Evolutionary conservation across 2,329 filamentous ascomycete species (phyloP), one percentile per base, ranked within the genome.

Genomic region (Aspergillus bombycis): DNA sequence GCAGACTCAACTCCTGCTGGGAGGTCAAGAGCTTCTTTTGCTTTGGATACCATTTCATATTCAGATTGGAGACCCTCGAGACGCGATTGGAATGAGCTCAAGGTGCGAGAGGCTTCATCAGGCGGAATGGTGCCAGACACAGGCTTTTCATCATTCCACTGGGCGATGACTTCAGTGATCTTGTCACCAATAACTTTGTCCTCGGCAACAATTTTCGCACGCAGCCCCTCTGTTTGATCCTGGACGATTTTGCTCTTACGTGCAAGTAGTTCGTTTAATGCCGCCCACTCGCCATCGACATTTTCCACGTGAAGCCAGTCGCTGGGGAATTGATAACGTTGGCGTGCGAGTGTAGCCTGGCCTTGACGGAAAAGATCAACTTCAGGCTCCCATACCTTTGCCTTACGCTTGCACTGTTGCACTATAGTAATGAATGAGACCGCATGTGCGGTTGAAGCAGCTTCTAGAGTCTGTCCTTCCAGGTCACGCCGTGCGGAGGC

Each of bases 381-480:
- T 76, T 99, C 95, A 0, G 94, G 94, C 8, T 93, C 93, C 95
- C 95, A 99, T 4, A 90, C 83, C 78, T 93, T 94, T 58, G 96
- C 94, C 76, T 96, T 96, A 57, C 93, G 89, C 82, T 96, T 96
- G 81, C 93, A 97, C 74, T 92, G 92, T 80, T 99, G 95, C 6
- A 99, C 95, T 60, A 94, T 94, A 0, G 96, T 99, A 75, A 99
- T 99, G 79, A 99, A 99, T 43, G 95, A 93, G 4, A 99, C 96
- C 28, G 96, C 95, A 75, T 98, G 94, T 0, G 94, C 94, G 5
- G 95, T 99, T 1, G 95, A 98, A 5, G 92, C 94, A 23, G 94
- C 93, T 76, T 98, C 94, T 50, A 98, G 87, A 30, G 92, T 94
- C 75, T 97, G 94, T 41, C 90, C 87, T 79, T 99, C 96, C 14